Evolutionary conservation across 2,329 filamentous ascomycete genomes (phyloP).

Genomic region (Fusarium cyanostomum): DNA sequence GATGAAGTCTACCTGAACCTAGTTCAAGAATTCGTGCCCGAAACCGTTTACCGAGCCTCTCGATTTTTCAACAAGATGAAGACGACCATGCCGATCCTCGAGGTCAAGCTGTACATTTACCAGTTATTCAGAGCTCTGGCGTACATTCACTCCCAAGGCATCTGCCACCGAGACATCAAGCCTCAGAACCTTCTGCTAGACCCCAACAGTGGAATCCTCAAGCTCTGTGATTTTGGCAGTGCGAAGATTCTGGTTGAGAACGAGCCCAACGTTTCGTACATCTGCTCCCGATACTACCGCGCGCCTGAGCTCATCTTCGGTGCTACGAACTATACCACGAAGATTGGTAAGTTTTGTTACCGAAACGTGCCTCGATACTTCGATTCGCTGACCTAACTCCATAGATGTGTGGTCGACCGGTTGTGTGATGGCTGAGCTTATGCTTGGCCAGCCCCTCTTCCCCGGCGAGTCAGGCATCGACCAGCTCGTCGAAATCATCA

Average conservation of each 20-base stretch:
- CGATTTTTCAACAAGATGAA: constrained; percentile 99
- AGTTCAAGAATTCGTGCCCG: constrained; percentile 96
- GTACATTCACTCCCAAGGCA: constrained; percentile 99
- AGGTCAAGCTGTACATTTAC: constrained; percentile 99
- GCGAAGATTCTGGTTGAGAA: constrained; percentile 99
- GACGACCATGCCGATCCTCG: constrained; percentile 98
- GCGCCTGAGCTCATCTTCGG: constrained; percentile 98
- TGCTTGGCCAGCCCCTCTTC: constrained; percentile 98
- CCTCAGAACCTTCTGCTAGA: constrained; percentile 97
- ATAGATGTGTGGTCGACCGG: constrained; percentile 99
- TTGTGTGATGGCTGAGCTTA: constrained; percentile 98
- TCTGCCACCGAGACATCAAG: constrained; percentile 99
- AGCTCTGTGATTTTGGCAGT: constrained; percentile 98
- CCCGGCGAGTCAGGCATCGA: constrained; percentile 98
- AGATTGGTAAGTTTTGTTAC: constrained; percentile 80
- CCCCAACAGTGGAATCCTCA: constrained; percentile 88
- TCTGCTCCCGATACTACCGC: constrained; percentile 98
- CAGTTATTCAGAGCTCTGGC: constrained; percentile 98
- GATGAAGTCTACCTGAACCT: constrained; percentile 99
- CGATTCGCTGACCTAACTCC: constrained; percentile 59
- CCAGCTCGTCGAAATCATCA: constrained; percentile 99
- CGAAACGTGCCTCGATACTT: not conserved
- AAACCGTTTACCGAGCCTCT: constrained; percentile 97
- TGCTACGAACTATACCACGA: constrained; percentile 99
- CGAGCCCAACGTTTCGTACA: constrained; percentile 99